Evolutionary conservation across 2,329 filamentous ascomycete genomes (phyloP).

Genomic region (Alternaria sp.): DNA sequence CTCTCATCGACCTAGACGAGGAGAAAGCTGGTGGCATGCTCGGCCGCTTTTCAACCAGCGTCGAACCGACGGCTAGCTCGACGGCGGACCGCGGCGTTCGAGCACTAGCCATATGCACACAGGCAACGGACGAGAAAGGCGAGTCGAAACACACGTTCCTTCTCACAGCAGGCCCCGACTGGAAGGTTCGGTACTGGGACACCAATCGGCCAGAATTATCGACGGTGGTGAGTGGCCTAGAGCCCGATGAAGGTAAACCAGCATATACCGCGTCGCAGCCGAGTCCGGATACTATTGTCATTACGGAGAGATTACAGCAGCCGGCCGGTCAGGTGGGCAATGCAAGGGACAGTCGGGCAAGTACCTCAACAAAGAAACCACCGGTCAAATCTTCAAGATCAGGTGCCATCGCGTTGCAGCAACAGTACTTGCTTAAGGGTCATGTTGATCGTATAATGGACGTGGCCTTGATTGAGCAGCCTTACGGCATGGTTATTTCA

Average conservation of each 20-base stretch:
- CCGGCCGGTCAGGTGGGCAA: conserved; percentile 19
- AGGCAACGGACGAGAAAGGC: conserved; percentile 71
- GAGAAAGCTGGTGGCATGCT: conserved; percentile 86
- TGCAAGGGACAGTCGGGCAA: conserved; percentile 34
- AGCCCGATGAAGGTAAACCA: conserved; percentile 73
- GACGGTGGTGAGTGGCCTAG: conserved; percentile 78
- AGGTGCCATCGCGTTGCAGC: conserved; percentile 91
- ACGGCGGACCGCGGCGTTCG: conserved; percentile 72
- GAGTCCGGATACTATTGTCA: conserved; percentile 49
- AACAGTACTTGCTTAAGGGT: conserved; percentile 82
- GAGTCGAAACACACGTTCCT: conserved; percentile 82
- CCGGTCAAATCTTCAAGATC: conserved; percentile 66
- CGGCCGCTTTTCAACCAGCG: conserved; percentile 77
- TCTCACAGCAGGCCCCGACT: conserved; percentile 86
- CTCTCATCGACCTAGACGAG: conserved; percentile 88
- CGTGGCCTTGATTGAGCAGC: conserved; percentile 83
- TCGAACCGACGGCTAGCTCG: conserved; percentile 58
- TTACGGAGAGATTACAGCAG: conserved; percentile 46
- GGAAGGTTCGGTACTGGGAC: conserved; percentile 94
- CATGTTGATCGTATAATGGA: conserved; percentile 90
- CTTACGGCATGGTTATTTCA: conserved; percentile 91
- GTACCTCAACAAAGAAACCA: conserved; percentile 45
- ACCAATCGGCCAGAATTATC: conserved; percentile 78
- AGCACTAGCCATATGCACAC: conserved; percentile 75
- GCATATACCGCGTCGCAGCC: conserved; percentile 60